These are phyloP conservation scores for Phalaenopsis hybrid DNA, from an alignment of 116 monocot species.

Conservation along the genomic window DNA sequence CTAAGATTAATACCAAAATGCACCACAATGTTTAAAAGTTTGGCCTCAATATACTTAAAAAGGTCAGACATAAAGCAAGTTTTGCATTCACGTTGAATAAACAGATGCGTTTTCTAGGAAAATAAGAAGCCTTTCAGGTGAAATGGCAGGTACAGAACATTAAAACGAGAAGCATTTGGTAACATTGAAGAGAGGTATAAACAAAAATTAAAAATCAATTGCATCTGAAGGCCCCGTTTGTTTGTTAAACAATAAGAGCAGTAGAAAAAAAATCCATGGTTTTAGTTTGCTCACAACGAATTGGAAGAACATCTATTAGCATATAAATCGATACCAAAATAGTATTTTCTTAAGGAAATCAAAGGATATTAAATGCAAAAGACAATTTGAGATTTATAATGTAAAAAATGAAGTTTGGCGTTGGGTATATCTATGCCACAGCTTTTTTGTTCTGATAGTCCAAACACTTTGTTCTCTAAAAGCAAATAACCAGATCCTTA, in stretches of 20 bases:
- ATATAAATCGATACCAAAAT: not conserved
- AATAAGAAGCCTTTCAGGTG: not conserved
- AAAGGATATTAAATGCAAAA: not conserved
- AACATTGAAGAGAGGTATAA: no score
- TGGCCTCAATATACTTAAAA: not conserved
- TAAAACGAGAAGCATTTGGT: not conserved
- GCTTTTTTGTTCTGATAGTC: no score
- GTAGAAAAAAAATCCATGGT: not conserved
- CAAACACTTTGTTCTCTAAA: no score
- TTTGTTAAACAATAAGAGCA: no score
- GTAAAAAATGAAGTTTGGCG: not conserved
- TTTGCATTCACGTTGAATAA: not conserved
- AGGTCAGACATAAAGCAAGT: not conserved
- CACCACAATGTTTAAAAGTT: not conserved
- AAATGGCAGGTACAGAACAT: not conserved
- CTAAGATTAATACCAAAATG: not conserved
- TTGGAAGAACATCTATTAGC: not conserved
- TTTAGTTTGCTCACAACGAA: not conserved
- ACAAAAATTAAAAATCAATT: no score
- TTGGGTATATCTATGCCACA: not conserved
- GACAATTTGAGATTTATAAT: not conserved
- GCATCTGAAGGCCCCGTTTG: no score
- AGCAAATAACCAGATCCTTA: no score
- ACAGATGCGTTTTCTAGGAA: not conserved
- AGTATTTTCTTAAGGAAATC: not conserved